Evolutionary conservation across 140 eudicot genomes (phyloP), one percentile per base, ranked within the genome.

Genomic region (Flaveria floridana): DNA sequence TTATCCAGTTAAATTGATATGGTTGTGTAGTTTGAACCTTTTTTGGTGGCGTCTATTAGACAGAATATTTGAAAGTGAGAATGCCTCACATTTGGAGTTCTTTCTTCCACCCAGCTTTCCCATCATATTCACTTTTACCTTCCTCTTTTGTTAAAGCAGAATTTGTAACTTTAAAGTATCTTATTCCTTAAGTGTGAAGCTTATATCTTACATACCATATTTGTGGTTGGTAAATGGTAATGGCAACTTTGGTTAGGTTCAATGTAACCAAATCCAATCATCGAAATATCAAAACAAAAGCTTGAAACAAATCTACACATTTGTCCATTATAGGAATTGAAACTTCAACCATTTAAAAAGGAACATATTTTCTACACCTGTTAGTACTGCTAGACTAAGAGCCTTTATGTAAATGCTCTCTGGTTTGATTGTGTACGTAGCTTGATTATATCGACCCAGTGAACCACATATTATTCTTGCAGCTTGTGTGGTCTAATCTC

Each of bases 131-230:
- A 25, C 69, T 73, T 73, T 59, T 23, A 59, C 57, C 6, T 59
- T 41, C 6, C 37, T 23, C 59, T 59, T 73, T 73, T 73, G 42
- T 28, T 58, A 59, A 73, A 73, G 78, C 20, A 73, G 70, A 73
- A 73, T 26, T 61, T 39, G 57, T 41, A 57, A 39, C 78, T 73
- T 73, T 73, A 59, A 48, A 21, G 47, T 73, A 73, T 20, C 18
- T 37, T 51, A 23, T 59, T 42, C 37, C 78, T 73, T 73, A 11
- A 41, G 16, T 42, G 57, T 73, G 78, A 73, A 59, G 78, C 69
- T 42, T 73, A 48, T 56, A 61, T 46, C 26, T 73, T 71, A 2
- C 70, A 34, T n/a, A 64, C 48, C 28, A 51, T 28, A 51, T 70
- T 9, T 42, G 58, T 73, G 52, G 59, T 23, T 59, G 46, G 28